phyloP scores from a whole-genome alignment of 805 yeast genomes.

The Kodamaea kaohsiungensis region DNA sequence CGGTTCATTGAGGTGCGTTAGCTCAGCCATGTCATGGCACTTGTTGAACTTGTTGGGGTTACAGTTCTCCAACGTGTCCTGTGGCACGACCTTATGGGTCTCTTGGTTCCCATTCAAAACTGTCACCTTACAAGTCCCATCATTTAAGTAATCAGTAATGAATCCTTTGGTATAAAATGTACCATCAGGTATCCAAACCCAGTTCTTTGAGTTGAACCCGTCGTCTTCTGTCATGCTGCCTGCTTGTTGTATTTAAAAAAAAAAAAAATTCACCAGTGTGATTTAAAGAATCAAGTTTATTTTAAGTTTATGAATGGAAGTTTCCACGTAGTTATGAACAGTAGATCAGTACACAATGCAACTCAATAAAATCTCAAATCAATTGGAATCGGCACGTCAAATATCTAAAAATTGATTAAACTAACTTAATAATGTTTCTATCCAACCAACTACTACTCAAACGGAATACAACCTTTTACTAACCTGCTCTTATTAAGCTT shows the following conservation, averaged over 20 bases:
- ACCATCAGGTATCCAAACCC: conserved; percentile 70
- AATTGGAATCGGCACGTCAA: no score
- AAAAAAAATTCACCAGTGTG: background rate
- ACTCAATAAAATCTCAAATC: no score
- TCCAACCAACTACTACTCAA: no score
- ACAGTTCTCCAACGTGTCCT: conserved; percentile 55
- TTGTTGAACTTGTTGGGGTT: conserved; percentile 90
- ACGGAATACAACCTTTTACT: no score
- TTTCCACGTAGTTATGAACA: background rate
- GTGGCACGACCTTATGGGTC: conserved; percentile 43
- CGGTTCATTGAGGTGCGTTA: conserved; percentile 92
- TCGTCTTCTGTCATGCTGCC: conserved; percentile 25
- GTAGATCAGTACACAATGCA: no score
- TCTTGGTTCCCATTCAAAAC: conserved; percentile 42
- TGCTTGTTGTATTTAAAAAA: background rate
- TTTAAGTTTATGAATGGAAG: background rate
- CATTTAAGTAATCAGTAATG: conserved; percentile 45
- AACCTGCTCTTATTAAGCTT: no score
- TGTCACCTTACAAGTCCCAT: conserved; percentile 38
- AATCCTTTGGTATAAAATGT: conserved; percentile 62
- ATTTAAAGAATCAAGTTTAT: background rate
- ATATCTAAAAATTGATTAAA: no score
- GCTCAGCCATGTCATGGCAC: conserved; percentile 92
- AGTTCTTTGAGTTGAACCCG: conserved; percentile 47
- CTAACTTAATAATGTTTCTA: no score